Evolutionary conservation across 352 stramenopile genomes (phyloP).

Genomic region (Phytopythium aichiense): DNA sequence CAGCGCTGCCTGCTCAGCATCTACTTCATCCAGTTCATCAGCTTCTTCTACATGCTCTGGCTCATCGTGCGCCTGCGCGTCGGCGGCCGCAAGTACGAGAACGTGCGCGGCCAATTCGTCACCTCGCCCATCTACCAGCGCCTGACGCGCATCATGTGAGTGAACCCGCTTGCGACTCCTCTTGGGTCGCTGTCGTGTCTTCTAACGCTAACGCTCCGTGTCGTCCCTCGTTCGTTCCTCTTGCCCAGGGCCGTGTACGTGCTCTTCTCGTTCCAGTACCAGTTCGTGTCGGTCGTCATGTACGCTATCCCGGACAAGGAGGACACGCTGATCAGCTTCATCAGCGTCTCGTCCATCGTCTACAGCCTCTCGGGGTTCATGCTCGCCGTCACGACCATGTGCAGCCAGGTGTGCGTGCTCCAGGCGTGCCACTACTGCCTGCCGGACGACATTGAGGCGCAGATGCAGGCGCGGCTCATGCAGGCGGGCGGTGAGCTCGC

Average conservation of each 20-base stretch:
- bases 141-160: constrained; percentile 22
- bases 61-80: constrained; percentile 8
- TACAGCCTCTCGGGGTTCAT: constrained; percentile 35
- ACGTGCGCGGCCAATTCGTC: constrained; percentile 13
- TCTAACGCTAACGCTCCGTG: neutral
- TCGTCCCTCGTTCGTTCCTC: neutral
- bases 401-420: constrained; percentile 45
- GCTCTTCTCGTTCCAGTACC: constrained; percentile 49
- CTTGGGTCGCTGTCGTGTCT: neutral
- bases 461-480: constrained; percentile 23
- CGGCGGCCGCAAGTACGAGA: constrained; percentile 18
- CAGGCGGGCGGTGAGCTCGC: constrained; percentile 27
- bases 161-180: neutral
- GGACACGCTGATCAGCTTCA: constrained; percentile 24
- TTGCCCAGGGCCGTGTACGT: constrained; percentile 15
- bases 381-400: constrained; percentile 39
- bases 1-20: constrained; percentile 9
- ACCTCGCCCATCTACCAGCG: constrained; percentile 21
- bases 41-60: constrained; percentile 12
- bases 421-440: constrained; percentile 38
- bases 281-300: constrained; percentile 40
- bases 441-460: constrained; percentile 38
- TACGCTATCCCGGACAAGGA: constrained; percentile 25
- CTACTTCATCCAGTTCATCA: constrained; percentile 11
- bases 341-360: constrained; percentile 33